Conservation (phyloP, 1,139 yeast species). For the Lodderomyces elongisporus region DNA sequence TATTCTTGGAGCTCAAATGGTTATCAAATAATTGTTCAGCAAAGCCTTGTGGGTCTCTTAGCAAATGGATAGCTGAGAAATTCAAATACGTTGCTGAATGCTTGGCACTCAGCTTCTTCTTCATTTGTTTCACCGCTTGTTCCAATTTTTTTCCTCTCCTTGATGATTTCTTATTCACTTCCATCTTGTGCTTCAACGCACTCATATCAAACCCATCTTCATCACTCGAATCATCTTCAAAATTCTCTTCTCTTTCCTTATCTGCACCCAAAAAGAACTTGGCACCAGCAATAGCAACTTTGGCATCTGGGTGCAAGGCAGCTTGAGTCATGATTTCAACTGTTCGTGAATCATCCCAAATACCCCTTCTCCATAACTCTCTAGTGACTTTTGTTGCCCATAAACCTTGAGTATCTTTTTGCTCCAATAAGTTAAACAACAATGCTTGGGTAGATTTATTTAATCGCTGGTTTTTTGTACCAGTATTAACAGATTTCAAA, state of each 20-base stretch:
- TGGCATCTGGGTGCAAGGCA: conserved; percentile 78
- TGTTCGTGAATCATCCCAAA: conserved; percentile 96
- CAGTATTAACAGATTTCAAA: conserved; percentile 76
- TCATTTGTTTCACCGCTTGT: conserved; percentile 60
- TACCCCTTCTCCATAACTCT: conserved; percentile 94
- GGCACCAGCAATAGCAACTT: conserved; percentile 87
- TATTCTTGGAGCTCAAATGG: conserved; percentile 65
- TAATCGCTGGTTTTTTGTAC: conserved; percentile 79
- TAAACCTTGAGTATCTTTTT: conserved; percentile 74
- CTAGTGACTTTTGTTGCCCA: conserved; percentile 97
- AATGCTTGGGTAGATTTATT: conserved; percentile 89
- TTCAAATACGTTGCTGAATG: conserved; percentile 73
- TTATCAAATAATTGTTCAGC: conserved; percentile 76
- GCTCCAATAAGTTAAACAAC: conserved; percentile 76
- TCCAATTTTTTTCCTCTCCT: conserved; percentile 78
- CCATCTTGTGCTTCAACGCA: conserved; percentile 73
- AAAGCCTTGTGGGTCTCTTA: conserved; percentile 96
- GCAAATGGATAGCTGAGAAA: conserved; percentile 87
- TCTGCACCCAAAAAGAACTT: conserved; percentile 92
- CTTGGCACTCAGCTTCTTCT: conserved; percentile 51
- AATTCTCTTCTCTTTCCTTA: conserved; percentile 83
- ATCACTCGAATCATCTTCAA: conserved; percentile 58
- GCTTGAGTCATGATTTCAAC: conserved; percentile 97
- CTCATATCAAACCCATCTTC: conserved; percentile 69
- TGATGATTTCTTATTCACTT: conserved; percentile 75